These are phyloP conservation scores for Calocybe cyanea DNA, from an alignment of 768 basidiomycete genomes.

Conservation along the genomic window DNA sequence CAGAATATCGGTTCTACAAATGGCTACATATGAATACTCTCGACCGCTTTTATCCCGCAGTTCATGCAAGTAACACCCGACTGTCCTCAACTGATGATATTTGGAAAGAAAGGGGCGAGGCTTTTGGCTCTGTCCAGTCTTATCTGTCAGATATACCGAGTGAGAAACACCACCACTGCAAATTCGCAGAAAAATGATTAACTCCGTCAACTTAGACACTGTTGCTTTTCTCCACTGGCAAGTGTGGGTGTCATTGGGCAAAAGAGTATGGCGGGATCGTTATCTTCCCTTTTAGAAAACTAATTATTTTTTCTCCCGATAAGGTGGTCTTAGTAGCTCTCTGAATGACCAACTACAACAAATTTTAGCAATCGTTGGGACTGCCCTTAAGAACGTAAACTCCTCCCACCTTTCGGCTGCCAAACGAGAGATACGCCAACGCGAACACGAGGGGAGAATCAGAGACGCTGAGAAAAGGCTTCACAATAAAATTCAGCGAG, in stretches of 20 bases:
- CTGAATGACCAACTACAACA: constrained; percentile 80
- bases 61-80: constrained; percentile 21
- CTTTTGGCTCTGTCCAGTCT: constrained; percentile 57
- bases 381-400: constrained; percentile 64
- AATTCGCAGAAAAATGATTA: background rate
- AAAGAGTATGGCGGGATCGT: constrained; percentile 55
- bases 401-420: constrained; percentile 43
- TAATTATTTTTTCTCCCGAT: background rate
- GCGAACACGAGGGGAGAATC: constrained; percentile 32
- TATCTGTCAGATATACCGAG: constrained; percentile 81
- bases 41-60: constrained; percentile 33
- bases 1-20: constrained; percentile 72
- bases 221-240: constrained; percentile 81
- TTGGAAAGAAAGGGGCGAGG: constrained; percentile 86
- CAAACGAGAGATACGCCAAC: constrained; percentile 32
- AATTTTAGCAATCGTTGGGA: constrained; percentile 75
- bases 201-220: constrained; percentile 45
- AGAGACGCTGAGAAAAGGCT: constrained; percentile 34
- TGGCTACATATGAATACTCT: constrained; percentile 69
- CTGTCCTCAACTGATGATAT: constrained; percentile 35
- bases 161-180: constrained; percentile 29
- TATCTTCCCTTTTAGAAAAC: too few species aligned
- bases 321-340: constrained; percentile 81
- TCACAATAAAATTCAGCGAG: constrained; percentile 49
- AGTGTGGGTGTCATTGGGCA: constrained; percentile 93